Percentiles rank a stretch among this genome's conserved stretches.
phyloP scores from a whole-genome alignment of 441 rosid genomes.

The Daphne laureola region DNA sequence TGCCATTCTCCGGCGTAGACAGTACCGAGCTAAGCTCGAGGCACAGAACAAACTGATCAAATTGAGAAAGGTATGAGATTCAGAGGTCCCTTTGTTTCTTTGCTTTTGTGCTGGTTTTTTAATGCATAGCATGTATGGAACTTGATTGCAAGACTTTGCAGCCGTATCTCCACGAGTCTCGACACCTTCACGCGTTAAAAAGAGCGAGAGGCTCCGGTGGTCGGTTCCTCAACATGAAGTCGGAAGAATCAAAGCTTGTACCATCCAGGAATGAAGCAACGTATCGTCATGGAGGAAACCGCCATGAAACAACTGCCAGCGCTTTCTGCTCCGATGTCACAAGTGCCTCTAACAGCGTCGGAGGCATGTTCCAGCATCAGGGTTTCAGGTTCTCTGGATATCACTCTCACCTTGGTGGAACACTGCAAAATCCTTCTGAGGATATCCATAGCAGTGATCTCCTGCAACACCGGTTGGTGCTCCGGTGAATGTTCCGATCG shows the following conservation, averaged over 20 bases:
- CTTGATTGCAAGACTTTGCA: slow-evolving; percentile 19
- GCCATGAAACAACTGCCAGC: slow-evolving; percentile 28
- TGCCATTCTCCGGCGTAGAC: slow-evolving; percentile 79
- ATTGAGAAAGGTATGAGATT: slow-evolving; percentile 47
- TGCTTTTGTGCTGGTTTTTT: neutral
- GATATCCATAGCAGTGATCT: slow-evolving; percentile 30
- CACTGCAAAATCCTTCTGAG: slow-evolving; percentile 33
- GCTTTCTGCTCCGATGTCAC: slow-evolving; percentile 52
- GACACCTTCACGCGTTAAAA: slow-evolving; percentile 74
- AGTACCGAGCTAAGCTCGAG: slow-evolving; percentile 76
- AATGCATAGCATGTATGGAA: neutral
- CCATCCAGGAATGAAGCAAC: slow-evolving; percentile 20
- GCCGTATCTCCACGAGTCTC: slow-evolving; percentile 86
- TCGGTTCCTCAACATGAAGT: slow-evolving; percentile 58
- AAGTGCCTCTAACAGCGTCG: slow-evolving; percentile 29
- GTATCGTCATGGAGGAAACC: slow-evolving; percentile 26
- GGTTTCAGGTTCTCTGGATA: slow-evolving; percentile 49
- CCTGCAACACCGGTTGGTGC: slow-evolving; percentile 35
- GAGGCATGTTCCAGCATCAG: slow-evolving; percentile 35
- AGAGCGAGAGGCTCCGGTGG: slow-evolving; percentile 89
- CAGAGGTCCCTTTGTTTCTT: slow-evolving; percentile 4
- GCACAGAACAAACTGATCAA: slow-evolving; percentile 64
- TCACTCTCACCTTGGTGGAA: slow-evolving; percentile 28
- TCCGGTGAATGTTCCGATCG: slow-evolving; percentile 29
- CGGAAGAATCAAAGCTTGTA: slow-evolving; percentile 31